These are phyloP conservation scores for Meyerozyma carpophila DNA, from an alignment of 1,139 yeast genomes.

Conservation along the genomic window DNA sequence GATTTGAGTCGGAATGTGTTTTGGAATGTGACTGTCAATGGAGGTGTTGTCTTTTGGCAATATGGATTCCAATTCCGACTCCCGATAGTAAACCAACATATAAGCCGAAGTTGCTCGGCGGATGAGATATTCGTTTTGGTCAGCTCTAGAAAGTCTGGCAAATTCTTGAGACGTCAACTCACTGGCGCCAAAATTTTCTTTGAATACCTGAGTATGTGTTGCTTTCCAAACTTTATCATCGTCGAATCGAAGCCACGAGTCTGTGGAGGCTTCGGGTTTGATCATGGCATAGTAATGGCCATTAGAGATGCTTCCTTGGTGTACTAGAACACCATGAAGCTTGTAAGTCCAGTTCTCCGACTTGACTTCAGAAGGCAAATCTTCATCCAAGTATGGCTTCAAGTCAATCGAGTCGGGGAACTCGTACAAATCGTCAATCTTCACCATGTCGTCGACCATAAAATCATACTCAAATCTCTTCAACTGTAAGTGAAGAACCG, in stretches of 20 bases:
- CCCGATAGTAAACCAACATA: slow-evolving; percentile 89
- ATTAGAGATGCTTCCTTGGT: slow-evolving; percentile 90
- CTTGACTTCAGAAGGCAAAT: slow-evolving; percentile 34
- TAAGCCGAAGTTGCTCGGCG: slow-evolving; percentile 91
- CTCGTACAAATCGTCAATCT: slow-evolving; percentile 89
- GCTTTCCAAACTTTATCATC: slow-evolving; percentile 93
- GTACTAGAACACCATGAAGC: slow-evolving; percentile 91
- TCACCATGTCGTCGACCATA: slow-evolving; percentile 81
- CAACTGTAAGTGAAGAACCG: slow-evolving; percentile 85
- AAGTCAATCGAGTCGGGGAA: slow-evolving; percentile 82
- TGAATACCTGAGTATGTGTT: slow-evolving; percentile 77
- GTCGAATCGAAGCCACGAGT: slow-evolving; percentile 87
- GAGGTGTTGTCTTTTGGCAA: slow-evolving; percentile 46
- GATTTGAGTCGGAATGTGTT: slow-evolving; percentile 62
- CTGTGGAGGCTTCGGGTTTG: slow-evolving; percentile 60
- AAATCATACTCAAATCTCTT: slow-evolving; percentile 95
- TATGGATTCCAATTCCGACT: slow-evolving; percentile 51
- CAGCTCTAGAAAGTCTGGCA: slow-evolving; percentile 47
- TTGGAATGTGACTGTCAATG: slow-evolving; percentile 50
- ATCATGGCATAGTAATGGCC: slow-evolving; percentile 96
- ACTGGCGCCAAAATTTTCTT: slow-evolving; percentile 87
- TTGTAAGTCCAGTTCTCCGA: slow-evolving; percentile 70
- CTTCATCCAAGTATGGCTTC: slow-evolving; percentile 69
- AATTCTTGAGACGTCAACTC: slow-evolving; percentile 44
- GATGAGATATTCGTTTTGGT: slow-evolving; percentile 58